phyloP scores from a whole-genome alignment of 306 rosid species.

The Quercus gilva region DNA sequence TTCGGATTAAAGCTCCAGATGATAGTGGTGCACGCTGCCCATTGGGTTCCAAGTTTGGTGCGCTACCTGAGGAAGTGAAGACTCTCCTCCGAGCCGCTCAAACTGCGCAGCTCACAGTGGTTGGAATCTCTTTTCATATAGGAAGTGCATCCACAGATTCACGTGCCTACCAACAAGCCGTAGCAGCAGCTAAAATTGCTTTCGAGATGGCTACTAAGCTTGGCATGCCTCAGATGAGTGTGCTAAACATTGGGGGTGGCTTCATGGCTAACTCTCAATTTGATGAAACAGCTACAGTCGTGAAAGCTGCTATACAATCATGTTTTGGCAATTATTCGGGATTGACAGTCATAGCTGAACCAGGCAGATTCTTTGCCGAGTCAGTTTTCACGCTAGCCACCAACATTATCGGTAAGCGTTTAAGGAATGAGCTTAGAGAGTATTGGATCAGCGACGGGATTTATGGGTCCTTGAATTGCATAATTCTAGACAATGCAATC shows the following conservation, averaged over 20 bases:
- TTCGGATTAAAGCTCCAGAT: constrained; percentile 37
- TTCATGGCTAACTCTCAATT: constrained; percentile 36
- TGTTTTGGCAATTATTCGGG: constrained; percentile 23
- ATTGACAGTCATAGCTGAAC: constrained; percentile 39
- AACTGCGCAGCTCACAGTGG: constrained; percentile 27
- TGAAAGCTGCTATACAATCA: constrained; percentile 26
- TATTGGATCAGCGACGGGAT: constrained; percentile 67
- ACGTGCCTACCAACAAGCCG: constrained; percentile 27
- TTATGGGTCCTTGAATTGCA: constrained; percentile 35
- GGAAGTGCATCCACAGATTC: constrained; percentile 46
- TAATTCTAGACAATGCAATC: constrained; percentile 31
- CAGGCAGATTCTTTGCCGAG: constrained; percentile 56
- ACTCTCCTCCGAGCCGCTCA: constrained; percentile 49
- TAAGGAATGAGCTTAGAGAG: constrained; percentile 37
- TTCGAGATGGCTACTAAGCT: constrained; percentile 35
- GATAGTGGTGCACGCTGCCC: constrained; percentile 31
- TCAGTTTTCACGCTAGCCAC: constrained; percentile 40
- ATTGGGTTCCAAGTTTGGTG: constrained; percentile 46
- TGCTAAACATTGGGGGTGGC: constrained; percentile 60
- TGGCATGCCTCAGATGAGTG: constrained; percentile 40
- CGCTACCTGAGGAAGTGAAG: constrained; percentile 35
- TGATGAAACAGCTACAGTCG: constrained; percentile 26
- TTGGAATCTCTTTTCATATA: constrained; percentile 58
- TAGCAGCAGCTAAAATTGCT: constrained; percentile 32
- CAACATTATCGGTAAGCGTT: constrained; percentile 50